Evolutionary conservation across 2,329 filamentous ascomycete species (phyloP), one percentile per base, ranked within the genome.

Genomic region (Elsinoe necatrix): DNA sequence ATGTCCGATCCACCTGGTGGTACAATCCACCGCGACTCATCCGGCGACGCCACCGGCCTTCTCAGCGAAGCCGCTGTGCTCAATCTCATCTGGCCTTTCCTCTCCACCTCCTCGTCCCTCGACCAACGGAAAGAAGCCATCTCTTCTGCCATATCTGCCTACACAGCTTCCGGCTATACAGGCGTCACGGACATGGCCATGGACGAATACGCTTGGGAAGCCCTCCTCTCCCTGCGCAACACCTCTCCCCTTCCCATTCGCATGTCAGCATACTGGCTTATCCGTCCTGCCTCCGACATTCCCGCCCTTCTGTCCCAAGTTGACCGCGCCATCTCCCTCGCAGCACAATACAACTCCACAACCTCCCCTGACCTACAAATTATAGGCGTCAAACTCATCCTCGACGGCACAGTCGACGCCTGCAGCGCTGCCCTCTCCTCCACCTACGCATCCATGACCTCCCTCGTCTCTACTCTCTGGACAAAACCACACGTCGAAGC

Each of bases 301-400:
- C 72, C 70, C 4, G 72, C 76, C 59, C 73, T 73, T 37, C 61
- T 80, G 20, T 68, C 61, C 34, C 78, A 81, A 64, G 76, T 81
- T 5, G 74, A 79, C 57, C 70, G 74, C 9, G 78, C 77, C 1
- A 73, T 75, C 55, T 74, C 77, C 64, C 68, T 81, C 47, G 70
- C 68, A 27, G 62, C 61, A n/a, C 62, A 73, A 56, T 78, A 73
- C 67, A 78, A 75, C 63, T 66, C 64, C 11, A 58, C 67, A 1
- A 75, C 71, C 4, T 73, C 68, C 48, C 76, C 75, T 1, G 73
- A 78, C 59, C 73, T 72, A 56, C 71, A 78, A 16, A 66, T 86
- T 7, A 77, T 81, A 0, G 83, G 83, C 3, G 77, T 85, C 66
- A 86, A 86, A 64, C 67, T 85, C 20, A 83, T 86, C 37, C 80